Evolutionary conservation across 2,329 filamentous ascomycete species (phyloP), one percentile per base, ranked within the genome.

Genomic region (Aspergillus fumigatus): DNA sequence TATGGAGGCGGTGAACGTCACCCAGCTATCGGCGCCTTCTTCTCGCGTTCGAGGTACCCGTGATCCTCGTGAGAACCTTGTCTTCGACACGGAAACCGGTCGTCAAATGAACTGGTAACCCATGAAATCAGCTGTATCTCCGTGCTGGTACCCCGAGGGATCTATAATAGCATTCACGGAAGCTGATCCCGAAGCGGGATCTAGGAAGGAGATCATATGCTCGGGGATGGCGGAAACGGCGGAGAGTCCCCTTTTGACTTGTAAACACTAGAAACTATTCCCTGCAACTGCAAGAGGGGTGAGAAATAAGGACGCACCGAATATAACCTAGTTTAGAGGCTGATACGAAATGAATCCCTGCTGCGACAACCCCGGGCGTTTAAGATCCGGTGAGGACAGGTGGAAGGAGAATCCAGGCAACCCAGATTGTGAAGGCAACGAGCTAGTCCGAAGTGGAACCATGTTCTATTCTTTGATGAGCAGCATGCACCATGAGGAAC

Each of bases 1-100:
- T 49, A 26, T 48, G 32, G 29, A 26, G 50, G 54, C 54, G 54
- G 54, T 56, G 38, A 26, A 50, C 17, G 21, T 47, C 43, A 25
- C 43, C 17, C 43, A 47, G 25, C 25, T 26, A 26, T 26, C 6
- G 7, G 23, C 6, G 21, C 23, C 2, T 7, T 23, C 10, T 47
- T 14, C 14, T 25, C 11, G 9, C 43, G 14, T 10, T 7, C 43
- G 3, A 25, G 40, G 21, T 47, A 47, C 43, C 23, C 9, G 43
- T 47, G 5, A 11, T 47, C 17, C 43, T 23, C 21, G 21, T 21
- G 21, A 23, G 23, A 26, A 47, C 21, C 43, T 21, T n/a, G 19
- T 11, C 21, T 47, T 23, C 23, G 43, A 5, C 21, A 14, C 43
- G 23, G 21, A 14, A 23, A 23, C 21, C 23, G 11, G 43, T 14